These are phyloP conservation scores for Penicillium sp. DNA, from an alignment of 2,329 filamentous ascomycete species.

Conservation along the genomic window DNA sequence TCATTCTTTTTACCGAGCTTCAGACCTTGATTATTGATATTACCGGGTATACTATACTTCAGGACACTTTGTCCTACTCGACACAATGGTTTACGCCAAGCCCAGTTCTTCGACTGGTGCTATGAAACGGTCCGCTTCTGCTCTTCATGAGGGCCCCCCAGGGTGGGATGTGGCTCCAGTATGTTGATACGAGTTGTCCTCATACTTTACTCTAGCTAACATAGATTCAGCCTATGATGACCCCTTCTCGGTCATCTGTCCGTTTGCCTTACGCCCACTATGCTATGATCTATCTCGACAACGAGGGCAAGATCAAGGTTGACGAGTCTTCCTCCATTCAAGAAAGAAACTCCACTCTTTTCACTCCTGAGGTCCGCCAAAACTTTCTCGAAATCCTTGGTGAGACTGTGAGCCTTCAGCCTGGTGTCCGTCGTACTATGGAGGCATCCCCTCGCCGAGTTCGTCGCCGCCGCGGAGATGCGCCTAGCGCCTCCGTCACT, in stretches of 20 bases:
- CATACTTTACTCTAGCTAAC: not conserved
- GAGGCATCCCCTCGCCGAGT: slow-evolving; percentile 27
- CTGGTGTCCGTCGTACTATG: slow-evolving; percentile 25
- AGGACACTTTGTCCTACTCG: not conserved
- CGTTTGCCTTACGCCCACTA: slow-evolving; percentile 35
- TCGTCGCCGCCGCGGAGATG: slow-evolving; percentile 30
- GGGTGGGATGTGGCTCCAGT: slow-evolving; percentile 35
- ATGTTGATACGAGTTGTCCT: slow-evolving; percentile 8
- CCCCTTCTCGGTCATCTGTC: slow-evolving; percentile 23
- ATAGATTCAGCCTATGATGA: slow-evolving; percentile 27
- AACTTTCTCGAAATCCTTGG: slow-evolving; percentile 37
- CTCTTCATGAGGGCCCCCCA: slow-evolving; percentile 26
- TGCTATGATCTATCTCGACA: slow-evolving; percentile 38
- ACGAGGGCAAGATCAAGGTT: slow-evolving; percentile 33
- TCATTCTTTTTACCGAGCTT: not conserved
- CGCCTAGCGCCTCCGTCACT: slow-evolving; percentile 12
- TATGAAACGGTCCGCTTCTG: slow-evolving; percentile 33
- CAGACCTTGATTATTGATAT: not conserved
- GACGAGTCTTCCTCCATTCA: slow-evolving; percentile 35
- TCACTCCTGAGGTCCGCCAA: slow-evolving; percentile 36
- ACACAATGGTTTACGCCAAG: slow-evolving; percentile 31
- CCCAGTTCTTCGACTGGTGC: slow-evolving; percentile 24
- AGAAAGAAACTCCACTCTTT: slow-evolving; percentile 30
- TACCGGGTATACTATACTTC: not conserved
- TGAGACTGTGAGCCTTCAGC: slow-evolving; percentile 30